A percentile compares a stretch with the other conserved stretches of the same genome.
These are phyloP conservation scores for Starmerella cellae DNA, from an alignment of 805 yeast species.

Conservation along the genomic window DNA sequence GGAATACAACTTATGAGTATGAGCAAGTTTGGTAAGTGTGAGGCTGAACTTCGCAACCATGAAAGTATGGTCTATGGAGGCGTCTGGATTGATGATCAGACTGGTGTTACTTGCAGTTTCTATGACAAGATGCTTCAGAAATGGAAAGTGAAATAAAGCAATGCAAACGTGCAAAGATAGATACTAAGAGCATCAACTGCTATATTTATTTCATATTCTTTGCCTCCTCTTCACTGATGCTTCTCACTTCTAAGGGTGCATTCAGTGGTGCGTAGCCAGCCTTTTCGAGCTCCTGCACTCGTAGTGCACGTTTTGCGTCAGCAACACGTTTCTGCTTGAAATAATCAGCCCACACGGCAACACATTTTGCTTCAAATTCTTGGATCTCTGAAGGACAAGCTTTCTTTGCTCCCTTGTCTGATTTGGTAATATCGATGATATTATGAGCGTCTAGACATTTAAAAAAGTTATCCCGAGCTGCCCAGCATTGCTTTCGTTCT, in stretches of 20 bases:
- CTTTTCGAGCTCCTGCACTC: slow-evolving; percentile 56
- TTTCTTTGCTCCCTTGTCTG: slow-evolving; percentile 34
- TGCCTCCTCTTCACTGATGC: slow-evolving; percentile 10
- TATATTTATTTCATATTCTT: background rate
- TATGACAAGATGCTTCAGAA: slow-evolving; percentile 72
- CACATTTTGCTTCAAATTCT: slow-evolving; percentile 63
- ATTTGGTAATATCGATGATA: slow-evolving; percentile 50
- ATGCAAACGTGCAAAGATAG: too few relatives aligned
- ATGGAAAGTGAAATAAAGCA: slow-evolving; percentile 39
- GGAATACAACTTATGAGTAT: slow-evolving; percentile 62
- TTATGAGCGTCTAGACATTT: slow-evolving; percentile 56
- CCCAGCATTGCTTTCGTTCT: slow-evolving; percentile 78
- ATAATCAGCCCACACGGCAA: slow-evolving; percentile 75
- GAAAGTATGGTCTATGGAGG: slow-evolving; percentile 94
- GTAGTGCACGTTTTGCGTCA: slow-evolving; percentile 55
- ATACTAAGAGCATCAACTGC: too few relatives aligned
- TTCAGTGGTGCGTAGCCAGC: slow-evolving; percentile 35
- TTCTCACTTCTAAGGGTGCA: slow-evolving; percentile 14
- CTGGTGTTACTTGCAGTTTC: slow-evolving; percentile 74
- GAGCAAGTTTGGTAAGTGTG: slow-evolving; percentile 1
- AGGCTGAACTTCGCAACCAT: slow-evolving; percentile 32
- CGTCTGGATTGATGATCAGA: slow-evolving; percentile 53
- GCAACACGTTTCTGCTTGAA: slow-evolving; percentile 81
- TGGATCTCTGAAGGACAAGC: slow-evolving; percentile 45
- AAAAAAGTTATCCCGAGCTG: slow-evolving; percentile 65